Conservation (phyloP, 305 asterid species). For the Fraxinus velutina region DNA sequence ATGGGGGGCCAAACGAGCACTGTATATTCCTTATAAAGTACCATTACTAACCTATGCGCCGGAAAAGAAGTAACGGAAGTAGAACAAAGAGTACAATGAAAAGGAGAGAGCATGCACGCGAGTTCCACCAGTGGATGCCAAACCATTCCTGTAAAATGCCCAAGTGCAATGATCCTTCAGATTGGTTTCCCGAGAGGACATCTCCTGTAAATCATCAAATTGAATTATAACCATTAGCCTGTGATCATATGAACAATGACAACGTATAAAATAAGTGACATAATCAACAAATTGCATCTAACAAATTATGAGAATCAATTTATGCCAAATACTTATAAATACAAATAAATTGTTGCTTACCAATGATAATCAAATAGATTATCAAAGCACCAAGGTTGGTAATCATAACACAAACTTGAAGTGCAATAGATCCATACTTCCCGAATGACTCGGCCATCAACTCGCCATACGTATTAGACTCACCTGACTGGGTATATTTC, state of each 20-base stretch:
- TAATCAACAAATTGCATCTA: background rate
- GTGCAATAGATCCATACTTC: constrained; percentile 67
- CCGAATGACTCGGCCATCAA: constrained; percentile 94
- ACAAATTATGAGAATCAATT: background rate
- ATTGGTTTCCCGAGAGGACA: constrained; percentile 75
- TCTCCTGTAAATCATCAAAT: constrained; percentile 51
- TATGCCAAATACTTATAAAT: background rate
- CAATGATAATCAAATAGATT: constrained; percentile 82
- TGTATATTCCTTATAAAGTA: background rate
- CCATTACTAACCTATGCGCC: constrained; percentile 71
- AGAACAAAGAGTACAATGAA: constrained; percentile 65
- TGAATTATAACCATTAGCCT: background rate
- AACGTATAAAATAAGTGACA: background rate
- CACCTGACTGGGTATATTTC: constrained; percentile 60
- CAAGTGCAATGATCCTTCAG: constrained; percentile 69
- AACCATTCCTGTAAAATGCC: constrained; percentile 94
- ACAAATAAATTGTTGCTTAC: constrained; percentile 32
- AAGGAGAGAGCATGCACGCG: constrained; percentile 66
- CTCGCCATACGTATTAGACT: constrained; percentile 67
- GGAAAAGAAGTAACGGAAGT: constrained; percentile 71
- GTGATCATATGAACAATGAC: background rate
- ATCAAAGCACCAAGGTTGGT: constrained; percentile 91
- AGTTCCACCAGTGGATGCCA: constrained; percentile 87
- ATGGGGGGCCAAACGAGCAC: too few species aligned
- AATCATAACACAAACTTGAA: constrained; percentile 76